These are phyloP conservation scores for Lignosus rhinocerotis DNA, from an alignment of 1,284 basidiomycete species.

Conservation along the genomic window DNA sequence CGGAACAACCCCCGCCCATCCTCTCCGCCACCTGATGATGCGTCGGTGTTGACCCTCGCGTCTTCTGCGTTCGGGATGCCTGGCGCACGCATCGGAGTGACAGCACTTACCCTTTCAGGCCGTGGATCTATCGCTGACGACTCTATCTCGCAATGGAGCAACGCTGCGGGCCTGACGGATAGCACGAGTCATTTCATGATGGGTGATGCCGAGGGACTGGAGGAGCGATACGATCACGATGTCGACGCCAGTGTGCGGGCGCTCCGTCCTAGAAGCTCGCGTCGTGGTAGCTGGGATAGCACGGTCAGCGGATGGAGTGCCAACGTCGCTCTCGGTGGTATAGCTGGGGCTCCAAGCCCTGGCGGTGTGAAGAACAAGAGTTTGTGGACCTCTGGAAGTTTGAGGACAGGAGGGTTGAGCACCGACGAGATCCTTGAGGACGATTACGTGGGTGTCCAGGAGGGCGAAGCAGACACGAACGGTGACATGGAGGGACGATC, in stretches of 20 bases:
- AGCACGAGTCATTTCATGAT: conserved; percentile 66
- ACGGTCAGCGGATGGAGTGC: conserved; percentile 84
- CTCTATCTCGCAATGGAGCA: conserved; percentile 65
- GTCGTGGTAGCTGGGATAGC: conserved; percentile 83
- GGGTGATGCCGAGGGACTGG: conserved; percentile 46
- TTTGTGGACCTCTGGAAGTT: conserved; percentile 54
- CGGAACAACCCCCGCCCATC: conserved; percentile 93
- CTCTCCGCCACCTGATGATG: conserved; percentile 88
- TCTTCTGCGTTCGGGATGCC: conserved; percentile 86
- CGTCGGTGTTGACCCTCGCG: conserved; percentile 89
- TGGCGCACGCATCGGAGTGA: conserved; percentile 41
- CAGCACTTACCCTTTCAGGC: conserved; percentile 28
- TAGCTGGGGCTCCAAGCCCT: conserved; percentile 38
- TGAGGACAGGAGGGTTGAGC: conserved; percentile 53
- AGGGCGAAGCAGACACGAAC: neutral
- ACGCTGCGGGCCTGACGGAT: conserved; percentile 50
- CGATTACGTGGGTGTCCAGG: conserved; percentile 18
- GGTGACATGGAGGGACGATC: conserved; percentile 1
- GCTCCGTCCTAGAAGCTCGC: conserved; percentile 74
- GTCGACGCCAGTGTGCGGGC: conserved; percentile 79
- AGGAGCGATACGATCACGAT: conserved; percentile 57
- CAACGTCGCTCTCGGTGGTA: conserved; percentile 28
- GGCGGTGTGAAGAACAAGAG: conserved; percentile 52
- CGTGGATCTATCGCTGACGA: conserved; percentile 50
- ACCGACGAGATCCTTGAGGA: conserved; percentile 32